Evolutionary conservation across 1,284 basidiomycete species (phyloP).

Genomic region (Salmacisia buchloeana): DNA sequence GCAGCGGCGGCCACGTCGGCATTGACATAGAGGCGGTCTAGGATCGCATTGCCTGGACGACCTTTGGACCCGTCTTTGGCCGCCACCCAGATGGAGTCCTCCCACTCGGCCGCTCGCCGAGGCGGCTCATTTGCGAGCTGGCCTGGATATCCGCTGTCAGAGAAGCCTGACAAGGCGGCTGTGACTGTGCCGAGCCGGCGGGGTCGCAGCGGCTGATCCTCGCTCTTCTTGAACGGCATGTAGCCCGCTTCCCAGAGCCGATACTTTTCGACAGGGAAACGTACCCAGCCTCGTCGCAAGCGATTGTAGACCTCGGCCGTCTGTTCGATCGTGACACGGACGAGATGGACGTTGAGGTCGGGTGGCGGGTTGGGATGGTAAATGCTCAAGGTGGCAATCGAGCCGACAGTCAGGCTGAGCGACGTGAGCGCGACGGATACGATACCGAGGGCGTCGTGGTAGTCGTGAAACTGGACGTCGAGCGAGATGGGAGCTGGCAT

Average conservation of each 20-base stretch:
- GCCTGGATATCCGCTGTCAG: not conserved
- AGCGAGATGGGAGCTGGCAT: slow-evolving; percentile 33
- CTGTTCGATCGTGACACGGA: slow-evolving; percentile 46
- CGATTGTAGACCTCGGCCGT: slow-evolving; percentile 45
- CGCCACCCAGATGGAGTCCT: not conserved
- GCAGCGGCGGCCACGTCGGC: not conserved
- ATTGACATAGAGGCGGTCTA: not conserved
- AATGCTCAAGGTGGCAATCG: slow-evolving; percentile 33
- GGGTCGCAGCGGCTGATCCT: slow-evolving; percentile 11
- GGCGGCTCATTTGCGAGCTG: not conserved
- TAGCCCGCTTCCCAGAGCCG: slow-evolving; percentile 45
- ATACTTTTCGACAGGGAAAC: slow-evolving; percentile 41
- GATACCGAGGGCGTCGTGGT: slow-evolving; percentile 44
- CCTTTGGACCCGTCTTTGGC: not conserved
- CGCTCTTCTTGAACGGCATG: slow-evolving; percentile 44
- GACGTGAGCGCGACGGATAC: slow-evolving; percentile 39
- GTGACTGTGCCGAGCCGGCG: not conserved
- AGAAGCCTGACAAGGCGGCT: not conserved
- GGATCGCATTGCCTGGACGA: not conserved
- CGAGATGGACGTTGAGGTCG: slow-evolving; percentile 40
- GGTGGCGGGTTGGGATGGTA: slow-evolving; percentile 44
- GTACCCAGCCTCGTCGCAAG: slow-evolving; percentile 34
- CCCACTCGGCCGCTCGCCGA: not conserved
- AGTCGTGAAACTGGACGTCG: slow-evolving; percentile 47
- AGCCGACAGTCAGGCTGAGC: slow-evolving; percentile 46